A percentile compares a stretch with the other conserved stretches of the same genome.
Evolutionary conservation across 305 asterid genomes (phyloP).

Genomic region (Fraxinus dipetala): DNA sequence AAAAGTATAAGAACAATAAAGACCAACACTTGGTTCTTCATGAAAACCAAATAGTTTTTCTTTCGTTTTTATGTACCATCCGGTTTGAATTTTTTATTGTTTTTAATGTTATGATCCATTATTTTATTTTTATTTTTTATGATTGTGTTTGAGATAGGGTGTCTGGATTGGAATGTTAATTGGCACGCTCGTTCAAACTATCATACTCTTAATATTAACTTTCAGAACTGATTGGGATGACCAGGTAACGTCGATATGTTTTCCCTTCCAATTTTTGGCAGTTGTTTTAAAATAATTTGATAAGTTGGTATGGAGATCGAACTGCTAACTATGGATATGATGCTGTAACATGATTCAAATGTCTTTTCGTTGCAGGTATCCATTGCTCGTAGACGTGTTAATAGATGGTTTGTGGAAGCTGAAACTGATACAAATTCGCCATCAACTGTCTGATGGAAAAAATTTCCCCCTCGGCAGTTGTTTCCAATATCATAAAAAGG

Average conservation of each 20-base stretch:
- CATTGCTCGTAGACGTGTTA: conserved; percentile 34
- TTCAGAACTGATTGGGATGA: conserved; percentile 61
- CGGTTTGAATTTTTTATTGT: not conserved
- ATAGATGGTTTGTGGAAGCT: conserved; percentile 35
- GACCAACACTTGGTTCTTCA: too few relatives aligned
- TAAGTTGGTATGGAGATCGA: not conserved
- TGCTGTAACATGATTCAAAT: not conserved
- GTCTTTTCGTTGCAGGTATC: conserved; percentile 24
- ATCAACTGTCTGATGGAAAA: conserved; percentile 19
- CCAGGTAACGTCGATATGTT: conserved; percentile 34
- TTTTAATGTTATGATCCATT: too few relatives aligned
- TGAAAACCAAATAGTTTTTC: not conserved
- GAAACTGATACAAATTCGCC: conserved; percentile 18
- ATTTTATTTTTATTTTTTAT: too few relatives aligned
- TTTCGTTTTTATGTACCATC: not conserved
- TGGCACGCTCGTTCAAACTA: conserved; percentile 55
- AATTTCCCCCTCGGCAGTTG: not conserved
- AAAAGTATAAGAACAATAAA: too few relatives aligned
- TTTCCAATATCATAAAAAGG: too few relatives aligned
- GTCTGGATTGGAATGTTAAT: conserved; percentile 73
- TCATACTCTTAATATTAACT: conserved; percentile 40
- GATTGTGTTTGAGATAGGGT: conserved; percentile 36
- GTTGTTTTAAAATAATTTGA: not conserved
- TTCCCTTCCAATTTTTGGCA: not conserved
- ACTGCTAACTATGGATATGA: not conserved